These are phyloP conservation scores for Cryphonectria nitschkei DNA, from an alignment of 2,329 filamentous ascomycete genomes.

Conservation along the genomic window DNA sequence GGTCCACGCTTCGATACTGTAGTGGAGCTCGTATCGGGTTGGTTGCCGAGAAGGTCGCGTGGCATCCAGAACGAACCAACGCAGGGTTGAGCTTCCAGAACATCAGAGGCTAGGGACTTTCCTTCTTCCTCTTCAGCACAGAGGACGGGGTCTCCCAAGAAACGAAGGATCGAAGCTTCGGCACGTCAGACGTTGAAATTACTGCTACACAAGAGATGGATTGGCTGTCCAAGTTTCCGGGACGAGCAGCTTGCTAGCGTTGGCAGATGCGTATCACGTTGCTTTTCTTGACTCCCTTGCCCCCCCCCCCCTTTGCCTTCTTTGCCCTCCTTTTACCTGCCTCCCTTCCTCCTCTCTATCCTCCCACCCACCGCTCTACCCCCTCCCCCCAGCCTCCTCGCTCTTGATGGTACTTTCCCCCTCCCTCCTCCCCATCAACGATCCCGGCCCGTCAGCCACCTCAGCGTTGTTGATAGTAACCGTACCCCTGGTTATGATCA, in stretches of 20 bases:
- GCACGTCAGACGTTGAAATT: constrained; percentile 1
- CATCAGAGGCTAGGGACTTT: neutral
- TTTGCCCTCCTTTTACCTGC: no score
- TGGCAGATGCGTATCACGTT: neutral
- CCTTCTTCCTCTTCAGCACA: neutral
- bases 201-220: neutral
- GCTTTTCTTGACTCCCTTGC: neutral
- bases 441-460: neutral
- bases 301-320: neutral
- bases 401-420: no score
- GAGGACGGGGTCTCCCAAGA: neutral
- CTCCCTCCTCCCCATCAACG: neutral
- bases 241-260: neutral
- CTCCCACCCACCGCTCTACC: neutral
- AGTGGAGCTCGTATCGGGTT: neutral
- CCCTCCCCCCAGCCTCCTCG: no score
- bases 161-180: neutral
- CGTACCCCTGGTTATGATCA: neutral
- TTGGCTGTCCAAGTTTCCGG: neutral
- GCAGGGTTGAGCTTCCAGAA: neutral
- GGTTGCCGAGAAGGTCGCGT: neutral
- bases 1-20: neutral
- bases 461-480: neutral
- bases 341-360: neutral
- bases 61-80: neutral